Conservation (phyloP, 2,329 filamentous ascomycete species). For the Dothistroma septosporum region DNA sequence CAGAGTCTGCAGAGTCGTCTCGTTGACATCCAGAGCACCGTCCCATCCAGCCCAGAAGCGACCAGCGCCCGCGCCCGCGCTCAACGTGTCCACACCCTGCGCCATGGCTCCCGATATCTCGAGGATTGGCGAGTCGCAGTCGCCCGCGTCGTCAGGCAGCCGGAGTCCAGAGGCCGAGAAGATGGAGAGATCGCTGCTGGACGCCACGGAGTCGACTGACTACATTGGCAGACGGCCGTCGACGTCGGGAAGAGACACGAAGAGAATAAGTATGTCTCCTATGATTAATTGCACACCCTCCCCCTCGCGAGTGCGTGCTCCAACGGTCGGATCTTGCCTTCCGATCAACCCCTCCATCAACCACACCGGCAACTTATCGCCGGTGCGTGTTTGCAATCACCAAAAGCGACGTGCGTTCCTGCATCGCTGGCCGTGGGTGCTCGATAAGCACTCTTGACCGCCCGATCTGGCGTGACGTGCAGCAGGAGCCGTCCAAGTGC, state of each 20-base stretch:
- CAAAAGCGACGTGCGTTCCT: background rate
- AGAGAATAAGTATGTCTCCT: conserved; percentile 32
- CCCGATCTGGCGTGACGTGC: background rate
- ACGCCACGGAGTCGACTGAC: conserved; percentile 25
- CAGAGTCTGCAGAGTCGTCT: background rate
- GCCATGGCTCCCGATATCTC: conserved; percentile 20
- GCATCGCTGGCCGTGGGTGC: background rate
- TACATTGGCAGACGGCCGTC: conserved; percentile 33
- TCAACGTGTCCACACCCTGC: background rate
- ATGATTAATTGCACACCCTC: background rate
- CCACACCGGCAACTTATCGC: background rate
- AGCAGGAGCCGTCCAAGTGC: background rate
- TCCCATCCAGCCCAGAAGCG: background rate
- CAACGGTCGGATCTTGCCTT: background rate
- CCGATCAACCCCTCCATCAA: background rate
- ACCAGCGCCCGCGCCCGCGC: background rate
- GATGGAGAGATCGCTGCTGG: conserved; percentile 27
- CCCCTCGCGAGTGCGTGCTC: conserved; percentile 2
- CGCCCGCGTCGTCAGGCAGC: conserved; percentile 1
- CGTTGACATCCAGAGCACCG: background rate
- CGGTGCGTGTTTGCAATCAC: background rate
- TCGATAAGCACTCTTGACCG: background rate
- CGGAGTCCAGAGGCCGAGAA: conserved; percentile 16
- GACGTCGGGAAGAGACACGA: conserved; percentile 32
- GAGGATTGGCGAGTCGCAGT: conserved; percentile 9